Conservation (phyloP, 495 filamentous ascomycete species). For the Xylaria sp. region DNA sequence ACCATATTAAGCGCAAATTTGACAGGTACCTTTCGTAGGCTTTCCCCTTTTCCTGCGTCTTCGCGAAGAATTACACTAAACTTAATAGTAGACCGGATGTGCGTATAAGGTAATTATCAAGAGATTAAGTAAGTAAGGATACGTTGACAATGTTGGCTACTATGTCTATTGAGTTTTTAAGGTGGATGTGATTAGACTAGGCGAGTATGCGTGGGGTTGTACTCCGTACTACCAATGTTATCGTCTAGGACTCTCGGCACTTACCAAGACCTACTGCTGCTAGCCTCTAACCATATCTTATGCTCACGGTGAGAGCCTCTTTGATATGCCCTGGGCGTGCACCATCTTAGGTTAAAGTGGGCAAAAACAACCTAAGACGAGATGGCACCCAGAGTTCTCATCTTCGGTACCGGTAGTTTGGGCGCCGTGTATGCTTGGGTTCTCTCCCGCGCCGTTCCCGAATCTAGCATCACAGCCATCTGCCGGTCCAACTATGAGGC, state of each 20-base stretch:
- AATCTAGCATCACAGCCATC: conserved; percentile 52
- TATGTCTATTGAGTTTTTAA: not conserved
- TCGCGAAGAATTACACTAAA: not conserved
- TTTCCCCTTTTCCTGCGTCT: not conserved
- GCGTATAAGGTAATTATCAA: not conserved
- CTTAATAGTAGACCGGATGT: not conserved
- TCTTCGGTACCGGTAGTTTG: conserved; percentile 62
- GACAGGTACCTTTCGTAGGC: not conserved
- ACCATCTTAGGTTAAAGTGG: not conserved
- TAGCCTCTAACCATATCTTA: too few species aligned
- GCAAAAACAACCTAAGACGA: conserved; percentile 1
- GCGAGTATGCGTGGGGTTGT: not conserved
- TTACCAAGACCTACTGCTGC: not conserved
- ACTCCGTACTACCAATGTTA: too few species aligned
- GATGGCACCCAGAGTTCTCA: conserved; percentile 44
- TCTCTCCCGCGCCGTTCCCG: conserved; percentile 50
- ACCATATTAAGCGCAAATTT: not conserved
- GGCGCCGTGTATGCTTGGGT: conserved; percentile 59
- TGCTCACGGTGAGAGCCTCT: not conserved
- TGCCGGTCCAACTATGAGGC: conserved; percentile 63
- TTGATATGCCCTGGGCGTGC: not conserved
- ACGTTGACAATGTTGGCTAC: not conserved
- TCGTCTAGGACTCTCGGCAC: not conserved
- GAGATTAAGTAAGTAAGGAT: not conserved
- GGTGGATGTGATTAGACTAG: not conserved